A percentile compares a stretch with the other conserved stretches of the same genome.
Evolutionary conservation across 2,329 filamentous ascomycete species (phyloP).

Genomic region (Calonectria hawksworthii): DNA sequence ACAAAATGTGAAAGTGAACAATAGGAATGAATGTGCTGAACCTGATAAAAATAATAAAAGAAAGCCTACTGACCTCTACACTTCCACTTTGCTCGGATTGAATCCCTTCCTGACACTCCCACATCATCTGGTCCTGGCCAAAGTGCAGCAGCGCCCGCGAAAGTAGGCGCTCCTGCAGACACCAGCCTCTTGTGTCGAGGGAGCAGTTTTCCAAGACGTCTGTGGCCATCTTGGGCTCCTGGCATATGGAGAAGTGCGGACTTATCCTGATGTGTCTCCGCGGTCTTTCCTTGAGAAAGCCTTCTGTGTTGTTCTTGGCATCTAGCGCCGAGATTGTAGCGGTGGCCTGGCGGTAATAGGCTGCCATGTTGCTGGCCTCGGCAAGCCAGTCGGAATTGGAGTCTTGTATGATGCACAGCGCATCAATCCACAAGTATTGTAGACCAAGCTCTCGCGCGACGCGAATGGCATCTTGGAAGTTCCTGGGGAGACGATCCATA

Average conservation of each 20-base stretch:
- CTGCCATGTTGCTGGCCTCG: not conserved
- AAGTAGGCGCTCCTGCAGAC: not conserved
- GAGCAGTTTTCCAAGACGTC: not conserved
- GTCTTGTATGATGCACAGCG: not conserved
- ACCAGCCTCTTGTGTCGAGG: not conserved
- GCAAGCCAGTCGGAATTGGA: not conserved
- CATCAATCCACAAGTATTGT: not conserved
- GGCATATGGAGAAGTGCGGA: not conserved
- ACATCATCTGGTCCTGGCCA: not conserved
- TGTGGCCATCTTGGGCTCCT: not conserved
- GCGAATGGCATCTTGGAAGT: not conserved
- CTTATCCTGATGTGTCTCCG: not conserved
- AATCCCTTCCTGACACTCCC: not conserved
- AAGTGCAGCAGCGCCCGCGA: not conserved
- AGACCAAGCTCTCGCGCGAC: not conserved
- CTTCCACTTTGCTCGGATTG: not conserved
- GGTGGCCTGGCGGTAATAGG: not conserved
- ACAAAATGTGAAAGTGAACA: too few species aligned
- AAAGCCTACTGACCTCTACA: not conserved
- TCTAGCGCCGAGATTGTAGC: not conserved
- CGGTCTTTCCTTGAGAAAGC: not conserved
- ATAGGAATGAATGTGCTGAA: too few species aligned
- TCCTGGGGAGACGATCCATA: not conserved
- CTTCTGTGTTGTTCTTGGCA: not conserved
- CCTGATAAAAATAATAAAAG: not conserved